phyloP scores from a whole-genome alignment of 352 stramenopile species.

The Globisporangium nodosum region DNA sequence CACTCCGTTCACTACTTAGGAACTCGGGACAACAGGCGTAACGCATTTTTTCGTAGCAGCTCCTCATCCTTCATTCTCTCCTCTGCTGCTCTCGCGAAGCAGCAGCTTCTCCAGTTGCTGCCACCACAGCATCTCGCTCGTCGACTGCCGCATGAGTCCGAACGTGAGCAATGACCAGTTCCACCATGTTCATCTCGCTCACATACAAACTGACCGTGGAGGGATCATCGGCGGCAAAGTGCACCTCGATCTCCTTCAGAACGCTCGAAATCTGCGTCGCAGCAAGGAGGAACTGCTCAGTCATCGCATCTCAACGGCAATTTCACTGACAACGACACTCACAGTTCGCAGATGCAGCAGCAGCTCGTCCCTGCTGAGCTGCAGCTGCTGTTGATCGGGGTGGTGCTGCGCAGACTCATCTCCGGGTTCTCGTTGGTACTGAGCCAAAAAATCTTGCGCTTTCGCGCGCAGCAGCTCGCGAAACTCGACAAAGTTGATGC shows the following conservation, averaged over 20 bases:
- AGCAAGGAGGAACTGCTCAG: not conserved
- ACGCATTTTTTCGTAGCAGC: too few relatives aligned
- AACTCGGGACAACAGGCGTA: not conserved
- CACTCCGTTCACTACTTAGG: too few relatives aligned
- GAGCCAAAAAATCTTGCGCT: slow-evolving; percentile 19
- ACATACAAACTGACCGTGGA: not conserved
- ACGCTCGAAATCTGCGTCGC: not conserved
- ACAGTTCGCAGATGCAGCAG: slow-evolving; percentile 1
- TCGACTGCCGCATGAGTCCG: not conserved
- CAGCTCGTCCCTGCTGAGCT: slow-evolving; percentile 1
- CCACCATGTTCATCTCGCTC: too few relatives aligned
- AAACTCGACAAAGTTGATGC: slow-evolving; percentile 75
- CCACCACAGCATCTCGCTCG: not conserved
- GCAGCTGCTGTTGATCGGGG: not conserved
- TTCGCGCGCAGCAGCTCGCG: slow-evolving; percentile 48
- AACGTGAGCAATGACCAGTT: too few relatives aligned
- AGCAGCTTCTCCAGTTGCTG: not conserved
- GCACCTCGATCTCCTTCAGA: not conserved
- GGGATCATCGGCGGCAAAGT: not conserved
- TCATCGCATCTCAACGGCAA: not conserved
- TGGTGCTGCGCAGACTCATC: not conserved
- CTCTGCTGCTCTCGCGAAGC: too few relatives aligned
- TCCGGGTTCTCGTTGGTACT: not conserved
- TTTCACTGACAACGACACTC: not conserved
- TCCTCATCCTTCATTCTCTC: too few relatives aligned